Base-by-base conservation (phyloP, 169 alveolate genomes). In the Hepatocystis sp. region DNA sequence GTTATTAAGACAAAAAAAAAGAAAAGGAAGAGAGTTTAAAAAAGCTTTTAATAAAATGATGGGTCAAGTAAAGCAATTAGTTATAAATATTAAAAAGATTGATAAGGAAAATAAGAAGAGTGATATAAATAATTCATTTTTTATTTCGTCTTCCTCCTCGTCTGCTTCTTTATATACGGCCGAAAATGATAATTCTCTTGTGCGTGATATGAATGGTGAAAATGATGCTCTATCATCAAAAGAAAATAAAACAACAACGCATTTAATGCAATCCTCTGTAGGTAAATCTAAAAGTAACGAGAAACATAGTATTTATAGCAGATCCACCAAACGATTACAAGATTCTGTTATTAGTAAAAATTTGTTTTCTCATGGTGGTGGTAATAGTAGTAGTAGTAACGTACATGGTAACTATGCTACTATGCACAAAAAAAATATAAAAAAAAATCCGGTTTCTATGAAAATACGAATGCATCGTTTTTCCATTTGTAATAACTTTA, bases 401-500 rank as follows among this genome's bases (percentile, higher is more conserved):
- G n/a, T n/a, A n/a, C n/a, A n/a, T n/a, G 30, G 19, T 56, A 27
- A 56, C 13, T 27, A n/a, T 56, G 8, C 19, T 28, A 2, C 25
- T 13, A 10, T 40, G 27, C 17, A 7, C 32, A 76, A 4, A 60
- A 13, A 51, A 11, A 36, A 21, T 17, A 60, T 15, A 44, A 34
- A 34, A 56, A 44, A 17, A 15, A 44, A 36, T 36, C 5, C 10
- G 10, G 15, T 5, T 5, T 7, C 15, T 36, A 81, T 81, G 65
- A 81, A 61, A 81, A 81, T 81, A 49, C 44, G 61, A 27, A 81
- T 81, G 89, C 89, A 81, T 39, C 36, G 89, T 15, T 81, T 81
- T 52, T 81, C 89, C 28, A 63, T 81, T 32, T 61, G 66, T 44
- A 39, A 19, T 25, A 34, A 81, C 53, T 81, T 81, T 19, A 63